Percentiles rank a stretch among this genome's conserved stretches.
These are phyloP conservation scores for Tetrastigma voinierianum DNA, from an alignment of 164 flowering plant species.

Conservation along the genomic window DNA sequence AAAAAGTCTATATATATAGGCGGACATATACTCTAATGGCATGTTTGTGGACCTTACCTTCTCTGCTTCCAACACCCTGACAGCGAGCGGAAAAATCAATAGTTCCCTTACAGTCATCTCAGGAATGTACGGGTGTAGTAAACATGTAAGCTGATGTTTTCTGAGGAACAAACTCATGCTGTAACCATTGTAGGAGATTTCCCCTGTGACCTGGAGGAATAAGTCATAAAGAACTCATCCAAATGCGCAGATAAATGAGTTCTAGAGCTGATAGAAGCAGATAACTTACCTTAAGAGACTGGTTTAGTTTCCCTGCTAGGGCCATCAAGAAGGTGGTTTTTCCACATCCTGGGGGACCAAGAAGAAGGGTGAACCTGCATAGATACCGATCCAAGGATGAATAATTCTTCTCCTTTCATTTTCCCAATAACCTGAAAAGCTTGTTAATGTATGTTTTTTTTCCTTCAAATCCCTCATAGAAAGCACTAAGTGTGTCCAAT, in stretches of 20 bases:
- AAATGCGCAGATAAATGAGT: no score
- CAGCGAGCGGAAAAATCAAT: constrained; percentile 61
- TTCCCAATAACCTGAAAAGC: background rate
- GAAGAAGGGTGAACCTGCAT: constrained; percentile 42
- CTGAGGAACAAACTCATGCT: constrained; percentile 62
- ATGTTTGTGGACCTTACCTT: constrained; percentile 23
- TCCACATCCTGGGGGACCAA: constrained; percentile 46
- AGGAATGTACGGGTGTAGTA: constrained; percentile 50
- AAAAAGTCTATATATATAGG: no score
- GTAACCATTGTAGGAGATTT: constrained; percentile 56
- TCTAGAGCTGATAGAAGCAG: background rate
- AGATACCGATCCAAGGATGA: constrained; percentile 5
- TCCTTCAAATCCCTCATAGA: no score
- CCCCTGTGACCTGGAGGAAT: constrained; percentile 40
- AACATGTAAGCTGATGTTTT: constrained; percentile 69
- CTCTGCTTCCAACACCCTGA: constrained; percentile 56
- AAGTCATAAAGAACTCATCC: no score
- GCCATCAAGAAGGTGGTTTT: constrained; percentile 38
- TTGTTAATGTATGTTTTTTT: background rate
- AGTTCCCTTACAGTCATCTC: constrained; percentile 73
- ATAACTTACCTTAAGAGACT: constrained; percentile 29
- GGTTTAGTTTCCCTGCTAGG: constrained; percentile 30
- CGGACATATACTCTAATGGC: background rate
- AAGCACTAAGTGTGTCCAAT: no score
- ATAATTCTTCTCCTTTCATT: background rate